phyloP scores from a whole-genome alignment of 495 filamentous ascomycete genomes.

The Penicillium steckii region DNA sequence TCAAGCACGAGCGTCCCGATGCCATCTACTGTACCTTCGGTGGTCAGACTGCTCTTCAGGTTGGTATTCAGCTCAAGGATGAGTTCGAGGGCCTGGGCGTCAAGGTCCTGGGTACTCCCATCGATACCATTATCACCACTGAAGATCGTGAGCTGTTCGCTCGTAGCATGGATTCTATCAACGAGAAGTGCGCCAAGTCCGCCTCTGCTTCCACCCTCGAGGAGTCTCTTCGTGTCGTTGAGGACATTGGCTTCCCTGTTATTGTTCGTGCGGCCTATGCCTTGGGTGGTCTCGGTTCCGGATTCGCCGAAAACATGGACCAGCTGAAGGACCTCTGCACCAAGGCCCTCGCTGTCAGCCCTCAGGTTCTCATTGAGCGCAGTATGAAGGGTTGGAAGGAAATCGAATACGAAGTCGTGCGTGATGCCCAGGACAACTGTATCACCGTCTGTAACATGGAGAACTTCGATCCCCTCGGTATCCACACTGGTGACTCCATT shows the following conservation, averaged over 20 bases:
- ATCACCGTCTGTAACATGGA: conserved; percentile 99
- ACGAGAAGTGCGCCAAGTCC: conserved; percentile 96
- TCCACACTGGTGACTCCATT: conserved; percentile 98
- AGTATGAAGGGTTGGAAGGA: conserved; percentile 99
- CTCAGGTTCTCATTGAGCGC: conserved; percentile 92
- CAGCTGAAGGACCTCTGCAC: conserved; percentile 88
- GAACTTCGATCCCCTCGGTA: conserved; percentile 97
- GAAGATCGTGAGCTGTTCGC: conserved; percentile 97
- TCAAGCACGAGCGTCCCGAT: conserved; percentile 91
- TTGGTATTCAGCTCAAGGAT: conserved; percentile 94
- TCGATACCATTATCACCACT: conserved; percentile 96
- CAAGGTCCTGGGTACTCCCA: conserved; percentile 91
- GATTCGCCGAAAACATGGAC: conserved; percentile 89
- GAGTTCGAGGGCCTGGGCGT: conserved; percentile 91
- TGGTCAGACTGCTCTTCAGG: conserved; percentile 91
- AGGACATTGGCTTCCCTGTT: conserved; percentile 91
- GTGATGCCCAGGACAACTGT: conserved; percentile 95
- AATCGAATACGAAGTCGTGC: conserved; percentile 97
- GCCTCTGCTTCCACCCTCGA: conserved; percentile 84
- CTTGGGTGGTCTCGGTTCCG: conserved; percentile 90
- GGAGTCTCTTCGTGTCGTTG: conserved; percentile 79
- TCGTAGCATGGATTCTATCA: conserved; percentile 96
- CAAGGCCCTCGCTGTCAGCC: conserved; percentile 91
- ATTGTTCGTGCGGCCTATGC: conserved; percentile 97
- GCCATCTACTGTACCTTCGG: conserved; percentile 97